Conservation (phyloP, 345 rosid genomes). For the Syzygium jambos region DNA sequence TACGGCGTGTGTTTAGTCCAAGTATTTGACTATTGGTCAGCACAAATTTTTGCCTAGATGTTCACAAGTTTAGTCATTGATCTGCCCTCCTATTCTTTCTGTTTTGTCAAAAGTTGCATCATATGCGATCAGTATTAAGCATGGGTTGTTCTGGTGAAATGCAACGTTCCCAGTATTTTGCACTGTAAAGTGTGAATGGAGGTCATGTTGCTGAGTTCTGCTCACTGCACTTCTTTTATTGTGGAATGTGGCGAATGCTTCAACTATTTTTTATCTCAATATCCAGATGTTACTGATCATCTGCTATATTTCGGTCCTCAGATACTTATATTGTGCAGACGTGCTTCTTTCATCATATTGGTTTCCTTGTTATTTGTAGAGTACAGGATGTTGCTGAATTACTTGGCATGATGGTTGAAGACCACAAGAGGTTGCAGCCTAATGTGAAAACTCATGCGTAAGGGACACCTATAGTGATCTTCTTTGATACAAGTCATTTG, state of each 20-base stretch:
- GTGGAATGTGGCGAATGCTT: not conserved
- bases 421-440: constrained; percentile 83
- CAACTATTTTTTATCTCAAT: not conserved
- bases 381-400: constrained; percentile 95
- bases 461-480: constrained; percentile 10
- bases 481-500: not conserved
- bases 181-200: not conserved
- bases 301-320: not conserved
- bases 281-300: not conserved
- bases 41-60: not conserved
- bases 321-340: not conserved
- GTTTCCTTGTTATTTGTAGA: constrained; percentile 33
- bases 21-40: not conserved
- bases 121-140: not conserved
- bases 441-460: constrained; percentile 86
- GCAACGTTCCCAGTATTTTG: not conserved
- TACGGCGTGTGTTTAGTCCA: not conserved
- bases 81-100: not conserved
- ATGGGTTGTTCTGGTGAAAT: not conserved
- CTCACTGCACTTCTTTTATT: not conserved
- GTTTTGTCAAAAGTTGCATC: not conserved
- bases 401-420: constrained; percentile 98
- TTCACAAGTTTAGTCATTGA: not conserved
- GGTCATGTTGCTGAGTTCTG: not conserved
- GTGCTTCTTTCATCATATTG: not conserved